These are phyloP conservation scores for Rubus idaeus DNA, from an alignment of 306 rosid genomes.

Conservation along the genomic window DNA sequence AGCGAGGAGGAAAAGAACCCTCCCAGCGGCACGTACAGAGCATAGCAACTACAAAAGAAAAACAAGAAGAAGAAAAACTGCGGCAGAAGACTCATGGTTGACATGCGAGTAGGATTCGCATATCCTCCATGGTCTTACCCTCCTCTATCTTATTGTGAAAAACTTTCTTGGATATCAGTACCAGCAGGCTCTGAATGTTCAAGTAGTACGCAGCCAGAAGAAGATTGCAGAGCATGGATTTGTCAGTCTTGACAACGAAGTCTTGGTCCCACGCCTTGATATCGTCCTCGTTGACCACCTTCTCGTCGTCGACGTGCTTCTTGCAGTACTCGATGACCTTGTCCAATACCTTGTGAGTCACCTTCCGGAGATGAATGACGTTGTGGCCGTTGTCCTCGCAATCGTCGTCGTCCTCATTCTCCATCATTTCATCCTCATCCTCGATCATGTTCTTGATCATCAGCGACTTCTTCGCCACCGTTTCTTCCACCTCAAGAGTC, in stretches of 20 bases:
- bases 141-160: background rate
- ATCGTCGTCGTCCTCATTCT: background rate
- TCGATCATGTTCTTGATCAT: background rate
- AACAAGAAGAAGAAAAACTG: background rate
- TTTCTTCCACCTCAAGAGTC: background rate
- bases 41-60: background rate
- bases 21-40: background rate
- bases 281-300: background rate
- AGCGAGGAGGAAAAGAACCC: background rate
- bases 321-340: conserved; percentile 8
- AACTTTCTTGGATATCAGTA: background rate
- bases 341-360: background rate
- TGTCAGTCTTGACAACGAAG: background rate
- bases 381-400: background rate
- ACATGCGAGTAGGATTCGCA: background rate
- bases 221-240: background rate
- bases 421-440: background rate
- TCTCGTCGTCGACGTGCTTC: background rate
- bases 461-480: background rate
- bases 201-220: background rate
- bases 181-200: conserved; percentile 4
- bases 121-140: background rate
- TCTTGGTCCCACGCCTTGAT: conserved; percentile 1
- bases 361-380: background rate
- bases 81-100: background rate